phyloP scores from a whole-genome alignment of 2,329 filamentous ascomycete species.

The Pseudocercospora fijiensis region DNA sequence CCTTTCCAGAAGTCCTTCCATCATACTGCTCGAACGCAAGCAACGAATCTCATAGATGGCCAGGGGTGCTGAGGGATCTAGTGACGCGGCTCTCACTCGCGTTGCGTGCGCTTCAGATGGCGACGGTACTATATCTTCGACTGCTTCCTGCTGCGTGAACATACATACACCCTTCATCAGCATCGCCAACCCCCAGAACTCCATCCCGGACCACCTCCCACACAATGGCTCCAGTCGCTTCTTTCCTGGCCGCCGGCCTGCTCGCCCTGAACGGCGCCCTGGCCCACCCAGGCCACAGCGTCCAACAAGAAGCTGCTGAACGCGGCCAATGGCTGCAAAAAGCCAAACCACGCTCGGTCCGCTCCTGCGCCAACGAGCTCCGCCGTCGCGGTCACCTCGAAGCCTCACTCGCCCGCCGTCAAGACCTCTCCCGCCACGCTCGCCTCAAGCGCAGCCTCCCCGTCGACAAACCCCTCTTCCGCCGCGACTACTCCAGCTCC shows the following conservation, averaged over 20 bases:
- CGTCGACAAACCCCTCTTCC: slow-evolving; percentile 21
- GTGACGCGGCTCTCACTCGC: slow-evolving; percentile 12
- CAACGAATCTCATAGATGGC: not conserved
- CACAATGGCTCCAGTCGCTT: slow-evolving; percentile 21
- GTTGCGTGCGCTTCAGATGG: not conserved
- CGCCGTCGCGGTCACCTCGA: slow-evolving; percentile 25
- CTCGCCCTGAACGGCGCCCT: slow-evolving; percentile 19
- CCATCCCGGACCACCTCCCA: not conserved
- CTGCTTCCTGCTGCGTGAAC: not conserved
- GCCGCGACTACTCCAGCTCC: slow-evolving; percentile 29
- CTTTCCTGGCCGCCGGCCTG: slow-evolving; percentile 20
- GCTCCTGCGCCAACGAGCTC: slow-evolving; percentile 26
- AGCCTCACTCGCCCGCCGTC: slow-evolving; percentile 26
- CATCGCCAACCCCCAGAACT: not conserved
- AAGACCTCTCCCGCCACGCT: slow-evolving; percentile 25
- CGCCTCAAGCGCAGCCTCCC: slow-evolving; percentile 25
- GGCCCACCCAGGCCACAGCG: slow-evolving; percentile 29
- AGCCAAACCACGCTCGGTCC: slow-evolving; percentile 26
- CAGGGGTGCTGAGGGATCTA: not conserved
- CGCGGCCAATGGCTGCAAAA: slow-evolving; percentile 24
- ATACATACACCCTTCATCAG: not conserved
- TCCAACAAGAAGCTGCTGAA: slow-evolving; percentile 27
- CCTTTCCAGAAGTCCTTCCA: not conserved
- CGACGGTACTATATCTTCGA: slow-evolving; percentile 12
- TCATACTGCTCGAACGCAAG: not conserved